A percentile compares a stretch with the other conserved stretches of the same genome.
Conservation (phyloP, 2,329 filamentous ascomycete species). For the Daldinia eschscholtzii region DNA sequence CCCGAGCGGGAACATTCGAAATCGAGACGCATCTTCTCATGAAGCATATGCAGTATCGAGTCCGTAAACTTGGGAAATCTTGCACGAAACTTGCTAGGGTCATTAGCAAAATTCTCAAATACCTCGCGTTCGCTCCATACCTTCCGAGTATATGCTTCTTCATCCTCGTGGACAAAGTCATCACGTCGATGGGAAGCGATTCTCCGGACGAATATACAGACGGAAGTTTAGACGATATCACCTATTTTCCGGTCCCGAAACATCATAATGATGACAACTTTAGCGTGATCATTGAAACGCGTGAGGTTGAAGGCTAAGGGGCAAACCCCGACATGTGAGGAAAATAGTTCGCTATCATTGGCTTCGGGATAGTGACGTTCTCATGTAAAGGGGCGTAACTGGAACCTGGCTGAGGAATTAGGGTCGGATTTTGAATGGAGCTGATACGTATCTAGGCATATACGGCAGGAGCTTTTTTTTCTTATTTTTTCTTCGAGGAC, state of each 20-base stretch:
- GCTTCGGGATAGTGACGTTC: neutral
- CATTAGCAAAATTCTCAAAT: constrained; percentile 1
- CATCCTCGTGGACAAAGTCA: constrained; percentile 6
- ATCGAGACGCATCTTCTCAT: neutral
- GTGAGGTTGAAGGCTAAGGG: neutral
- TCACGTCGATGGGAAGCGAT: neutral
- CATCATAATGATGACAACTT: neutral
- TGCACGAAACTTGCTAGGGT: neutral
- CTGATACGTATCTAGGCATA: too few relatives aligned
- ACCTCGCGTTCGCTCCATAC: neutral
- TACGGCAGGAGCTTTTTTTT: too few relatives aligned
- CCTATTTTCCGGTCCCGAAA: neutral
- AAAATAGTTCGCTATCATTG: neutral
- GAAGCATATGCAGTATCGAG: neutral
- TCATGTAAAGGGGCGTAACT: neutral
- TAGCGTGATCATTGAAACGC: neutral
- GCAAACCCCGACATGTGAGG: neutral
- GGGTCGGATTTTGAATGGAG: neutral
- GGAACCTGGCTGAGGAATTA: neutral
- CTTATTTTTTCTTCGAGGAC: neutral
- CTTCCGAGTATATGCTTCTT: constrained; percentile 9
- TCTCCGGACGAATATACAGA: neutral
- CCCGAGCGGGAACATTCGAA: constrained; percentile 10
- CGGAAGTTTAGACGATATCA: neutral
- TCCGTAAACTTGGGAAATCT: neutral